phyloP scores from a whole-genome alignment of 495 filamentous ascomycete species.

The Trichoderma parareesei region DNA sequence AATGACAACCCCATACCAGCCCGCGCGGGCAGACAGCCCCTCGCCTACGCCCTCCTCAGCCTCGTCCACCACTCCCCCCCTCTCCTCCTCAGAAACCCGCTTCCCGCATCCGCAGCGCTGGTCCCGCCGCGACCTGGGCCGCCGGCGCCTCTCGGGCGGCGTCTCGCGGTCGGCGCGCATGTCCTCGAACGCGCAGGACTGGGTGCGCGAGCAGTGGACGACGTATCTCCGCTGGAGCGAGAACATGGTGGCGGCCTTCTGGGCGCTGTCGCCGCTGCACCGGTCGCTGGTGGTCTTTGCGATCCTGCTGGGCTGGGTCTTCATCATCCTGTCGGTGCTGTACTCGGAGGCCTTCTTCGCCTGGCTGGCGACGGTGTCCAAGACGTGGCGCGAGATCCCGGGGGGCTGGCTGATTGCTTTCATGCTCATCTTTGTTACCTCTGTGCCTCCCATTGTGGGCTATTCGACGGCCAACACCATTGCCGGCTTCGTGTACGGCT shows the following conservation, averaged over 20 bases:
- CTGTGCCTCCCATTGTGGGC: conserved; percentile 86
- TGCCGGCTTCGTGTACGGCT: conserved; percentile 87
- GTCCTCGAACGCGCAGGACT: background rate
- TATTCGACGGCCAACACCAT: conserved; percentile 83
- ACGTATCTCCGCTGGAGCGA: background rate
- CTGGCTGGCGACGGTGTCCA: conserved; percentile 58
- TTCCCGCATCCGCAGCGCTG: conserved; percentile 2
- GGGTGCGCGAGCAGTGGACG: background rate
- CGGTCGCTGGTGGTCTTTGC: conserved; percentile 47
- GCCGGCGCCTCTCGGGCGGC: background rate
- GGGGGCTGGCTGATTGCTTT: conserved; percentile 77
- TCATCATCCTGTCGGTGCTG: conserved; percentile 59
- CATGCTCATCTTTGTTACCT: conserved; percentile 64
- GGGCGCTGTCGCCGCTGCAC: conserved; percentile 42
- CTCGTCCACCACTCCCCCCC: background rate
- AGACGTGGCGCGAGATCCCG: conserved; percentile 58
- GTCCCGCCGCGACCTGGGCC: background rate
- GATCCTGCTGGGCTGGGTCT: conserved; percentile 37
- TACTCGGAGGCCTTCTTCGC: conserved; percentile 73
- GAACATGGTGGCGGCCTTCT: background rate
- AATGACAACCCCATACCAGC: background rate
- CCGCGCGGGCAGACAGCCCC: background rate
- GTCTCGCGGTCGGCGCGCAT: background rate
- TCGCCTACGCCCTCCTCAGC: background rate
- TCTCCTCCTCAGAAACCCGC: background rate